Evolutionary conservation across 2,329 filamentous ascomycete genomes (phyloP).

Genomic region (Sclerotinia glacialis): DNA sequence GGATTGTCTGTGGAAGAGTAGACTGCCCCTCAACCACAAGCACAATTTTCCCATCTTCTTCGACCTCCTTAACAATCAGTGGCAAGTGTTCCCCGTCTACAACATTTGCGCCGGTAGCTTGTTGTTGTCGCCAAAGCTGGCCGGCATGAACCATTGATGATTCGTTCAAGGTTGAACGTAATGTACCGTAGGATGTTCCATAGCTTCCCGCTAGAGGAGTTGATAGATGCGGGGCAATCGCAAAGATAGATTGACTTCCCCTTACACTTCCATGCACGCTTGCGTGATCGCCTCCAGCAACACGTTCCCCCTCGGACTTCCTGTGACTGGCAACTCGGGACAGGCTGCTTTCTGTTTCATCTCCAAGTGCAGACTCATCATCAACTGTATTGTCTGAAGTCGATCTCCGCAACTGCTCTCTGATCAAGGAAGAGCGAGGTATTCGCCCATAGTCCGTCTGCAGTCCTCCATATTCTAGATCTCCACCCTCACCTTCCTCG

Average conservation of each 20-base stretch:
- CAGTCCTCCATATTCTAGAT: slow-evolving; percentile 33
- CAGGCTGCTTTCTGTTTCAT: slow-evolving; percentile 27
- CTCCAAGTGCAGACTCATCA: slow-evolving; percentile 29
- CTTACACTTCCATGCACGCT: slow-evolving; percentile 39
- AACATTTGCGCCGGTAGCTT: slow-evolving; percentile 42
- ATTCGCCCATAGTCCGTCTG: slow-evolving; percentile 32
- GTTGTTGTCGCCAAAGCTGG: slow-evolving; percentile 52
- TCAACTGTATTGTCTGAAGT: slow-evolving; percentile 36
- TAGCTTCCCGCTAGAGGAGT: slow-evolving; percentile 72
- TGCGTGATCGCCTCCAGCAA: slow-evolving; percentile 27
- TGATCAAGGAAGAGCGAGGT: slow-evolving; percentile 44
- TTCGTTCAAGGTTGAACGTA: slow-evolving; percentile 39
- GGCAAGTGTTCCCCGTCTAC: slow-evolving; percentile 64
- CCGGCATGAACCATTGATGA: slow-evolving; percentile 52
- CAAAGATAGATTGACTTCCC: slow-evolving; percentile 53
- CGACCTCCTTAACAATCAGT: slow-evolving; percentile 82
- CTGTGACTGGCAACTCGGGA: slow-evolving; percentile 44
- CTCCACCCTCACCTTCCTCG: slow-evolving; percentile 27
- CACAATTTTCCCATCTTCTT: slow-evolving; percentile 82
- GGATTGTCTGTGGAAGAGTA: slow-evolving; percentile 91
- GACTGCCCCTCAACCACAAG: slow-evolving; percentile 86
- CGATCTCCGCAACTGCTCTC: slow-evolving; percentile 51
- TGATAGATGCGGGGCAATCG: slow-evolving; percentile 58
- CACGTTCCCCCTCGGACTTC: slow-evolving; percentile 28
- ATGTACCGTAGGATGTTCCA: slow-evolving; percentile 57